These are phyloP conservation scores for Quercus berberidifolia DNA, from an alignment of 306 rosid species.

Conservation along the genomic window DNA sequence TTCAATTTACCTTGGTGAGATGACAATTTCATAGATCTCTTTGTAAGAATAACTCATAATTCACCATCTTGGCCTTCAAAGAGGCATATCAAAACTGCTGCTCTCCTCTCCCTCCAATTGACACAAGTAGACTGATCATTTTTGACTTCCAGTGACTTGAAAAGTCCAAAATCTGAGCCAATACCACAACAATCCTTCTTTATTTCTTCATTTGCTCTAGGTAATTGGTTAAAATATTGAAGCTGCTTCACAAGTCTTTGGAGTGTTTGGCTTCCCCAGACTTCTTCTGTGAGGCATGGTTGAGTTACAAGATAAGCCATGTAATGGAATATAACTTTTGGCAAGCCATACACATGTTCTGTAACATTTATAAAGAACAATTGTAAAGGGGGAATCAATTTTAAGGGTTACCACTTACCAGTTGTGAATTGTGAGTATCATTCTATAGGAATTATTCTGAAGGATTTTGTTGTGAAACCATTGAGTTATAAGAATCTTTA, in stretches of 20 bases:
- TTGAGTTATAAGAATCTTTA: background rate
- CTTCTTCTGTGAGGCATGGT: background rate
- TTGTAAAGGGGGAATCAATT: background rate
- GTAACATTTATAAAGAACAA: background rate
- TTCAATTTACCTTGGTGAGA: constrained; percentile 28
- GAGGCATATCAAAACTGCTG: constrained; percentile 37
- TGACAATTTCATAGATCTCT: constrained; percentile 29
- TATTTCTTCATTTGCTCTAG: background rate
- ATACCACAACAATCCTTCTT: background rate
- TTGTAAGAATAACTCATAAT: constrained; percentile 32
- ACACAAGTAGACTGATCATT: background rate
- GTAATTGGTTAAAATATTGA: background rate
- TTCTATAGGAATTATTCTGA: background rate
- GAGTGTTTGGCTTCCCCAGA: constrained; percentile 20
- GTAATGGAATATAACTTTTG: background rate
- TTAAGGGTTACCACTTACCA: too few relatives aligned
- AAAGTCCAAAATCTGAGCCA: background rate
- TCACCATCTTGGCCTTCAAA: constrained; percentile 35
- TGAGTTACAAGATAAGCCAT: constrained; percentile 15
- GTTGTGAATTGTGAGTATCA: background rate
- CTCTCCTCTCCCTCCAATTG: constrained; percentile 25
- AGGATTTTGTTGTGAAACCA: background rate
- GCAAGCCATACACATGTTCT: background rate
- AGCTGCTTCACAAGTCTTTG: constrained; percentile 22
- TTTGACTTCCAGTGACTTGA: background rate